Evolutionary conservation across 805 yeast species (phyloP).

Genomic region (Nakazawaea wickerhamii): DNA sequence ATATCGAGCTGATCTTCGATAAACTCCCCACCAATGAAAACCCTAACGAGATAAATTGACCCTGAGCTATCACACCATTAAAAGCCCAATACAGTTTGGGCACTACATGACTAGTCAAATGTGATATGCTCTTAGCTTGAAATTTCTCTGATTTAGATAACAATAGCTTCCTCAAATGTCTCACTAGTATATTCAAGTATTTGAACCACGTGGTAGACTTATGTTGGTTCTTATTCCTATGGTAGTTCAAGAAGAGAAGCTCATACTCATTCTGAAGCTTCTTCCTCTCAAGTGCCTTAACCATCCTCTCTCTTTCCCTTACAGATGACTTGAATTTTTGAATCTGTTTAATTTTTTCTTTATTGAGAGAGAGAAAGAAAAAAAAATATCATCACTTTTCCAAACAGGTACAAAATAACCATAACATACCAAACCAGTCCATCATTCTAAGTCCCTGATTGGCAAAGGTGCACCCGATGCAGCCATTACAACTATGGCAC

Average conservation of each 20-base stretch:
- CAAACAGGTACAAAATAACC: too few species aligned
- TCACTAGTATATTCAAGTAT: constrained; percentile 54
- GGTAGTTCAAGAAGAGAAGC: constrained; percentile 57
- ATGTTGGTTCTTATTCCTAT: constrained; percentile 75
- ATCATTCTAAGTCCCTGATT: too few species aligned
- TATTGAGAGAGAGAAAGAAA: too few species aligned
- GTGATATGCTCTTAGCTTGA: constrained; percentile 13
- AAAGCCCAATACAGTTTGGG: constrained; percentile 54
- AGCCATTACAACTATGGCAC: neutral
- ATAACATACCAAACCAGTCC: too few species aligned
- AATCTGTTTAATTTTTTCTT: too few species aligned
- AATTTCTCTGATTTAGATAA: constrained; percentile 6
- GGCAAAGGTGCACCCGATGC: neutral
- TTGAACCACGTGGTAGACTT: constrained; percentile 73
- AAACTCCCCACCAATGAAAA: constrained; percentile 57
- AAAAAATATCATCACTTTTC: neutral
- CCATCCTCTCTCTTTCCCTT: neutral
- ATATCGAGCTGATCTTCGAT: constrained; percentile 35
- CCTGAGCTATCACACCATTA: constrained; percentile 63
- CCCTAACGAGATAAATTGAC: constrained; percentile 74
- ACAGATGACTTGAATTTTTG: too few species aligned
- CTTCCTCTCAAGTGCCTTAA: neutral
- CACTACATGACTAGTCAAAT: constrained; percentile 31
- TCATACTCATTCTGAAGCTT: constrained; percentile 43
- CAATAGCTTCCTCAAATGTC: constrained; percentile 42